Evolutionary conservation across 2,329 filamentous ascomycete genomes (phyloP), one percentile per base, ranked within the genome.

Genomic region (Talaromyces amestolkiae): DNA sequence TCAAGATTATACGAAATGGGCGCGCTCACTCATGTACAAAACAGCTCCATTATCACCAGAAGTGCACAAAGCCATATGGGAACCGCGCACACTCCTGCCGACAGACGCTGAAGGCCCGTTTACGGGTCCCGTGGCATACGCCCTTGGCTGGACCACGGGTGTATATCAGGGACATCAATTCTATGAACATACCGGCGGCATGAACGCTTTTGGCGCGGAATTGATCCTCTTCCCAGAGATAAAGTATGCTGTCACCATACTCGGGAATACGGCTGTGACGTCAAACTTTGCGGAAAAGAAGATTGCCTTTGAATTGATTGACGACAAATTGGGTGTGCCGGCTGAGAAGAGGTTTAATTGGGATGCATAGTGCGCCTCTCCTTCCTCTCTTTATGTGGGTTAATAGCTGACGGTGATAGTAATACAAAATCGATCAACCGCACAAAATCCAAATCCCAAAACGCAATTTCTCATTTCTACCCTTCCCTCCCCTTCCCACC

Each of bases 1-100:
- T 5, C 39, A 71, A 0, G 79, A 81, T 65, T 81, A 79, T 68
- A 73, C 77, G 7, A 81, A 79, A 69, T 88, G 85, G 85, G 68
- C 86, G 2, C 74, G 76, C 31, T 82, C 80, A 22, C 73, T 86
- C 27, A 72, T 87, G 71, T 65, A 45, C 19, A 51, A 74, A 68
- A 41, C 76, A 75, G 41, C 73, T 76, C 58, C 77, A 71, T n/a
- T 71, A 76, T 64, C 63, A 67, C 4, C 58, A 43, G 3, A 61
- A 41, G 19, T 54, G 13, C 54, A 58, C 33, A 66, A 58, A 39
- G 59, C 43, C 2, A 63, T 66, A 3, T 66, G 53, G 53, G 64
- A 66, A 19, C 64, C 64, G 15, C 59, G 64, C 11, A 66, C 53
- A 19, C 15, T 63, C 11, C 24, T 35, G 3, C 68, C 11, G 63